Base-by-base conservation (phyloP, 1,284 basidiomycete species). In the Melampsora americana region DNA sequence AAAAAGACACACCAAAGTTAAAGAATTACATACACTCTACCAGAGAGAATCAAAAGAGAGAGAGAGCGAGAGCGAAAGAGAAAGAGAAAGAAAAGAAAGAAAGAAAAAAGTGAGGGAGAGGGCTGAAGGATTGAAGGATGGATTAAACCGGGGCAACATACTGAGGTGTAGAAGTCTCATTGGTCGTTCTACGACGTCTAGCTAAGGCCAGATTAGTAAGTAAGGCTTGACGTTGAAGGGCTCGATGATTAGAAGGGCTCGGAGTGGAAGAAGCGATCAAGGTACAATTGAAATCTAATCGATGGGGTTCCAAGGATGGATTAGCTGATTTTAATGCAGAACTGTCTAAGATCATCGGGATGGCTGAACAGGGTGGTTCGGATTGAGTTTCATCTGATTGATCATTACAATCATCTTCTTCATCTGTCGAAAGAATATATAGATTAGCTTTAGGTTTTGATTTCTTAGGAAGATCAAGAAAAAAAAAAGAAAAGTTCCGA, bases 361-460 rank as follows among this genome's bases (percentile, higher is more conserved):
- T 20, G 0, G 61, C 30, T 35, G 35, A 32, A 20, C 6, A 16
- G 5, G 61, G 61, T 64, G 61, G 35, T 20, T 64, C 28, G 16
- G 35, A 30, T 30, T 64, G 61, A 35, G 32, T 32, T 28, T 56
- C 53, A 23, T 56, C 53, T 9, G 23, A 28, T 64, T 64, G n/a
- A 28, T 28, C 61, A 42, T 42, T 11, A 42, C 42, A 11, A 12
- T 42, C 42, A 16, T 64, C 61, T 30, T 64, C 61, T 20, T 64
- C 61, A 30, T 64, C 61, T 64, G 28, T 28, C 7, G 20, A 20
- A 4, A 5, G 18, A 64, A 32, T 0, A 35, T 35, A 2, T 14
- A 64, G 61, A 64, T 39, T n/a, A 35, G 61, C 5, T 64, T 23
- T n/a, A 48, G n/a, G n/a, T n/a, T n/a, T 48, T 48, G 46, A 48